Base-by-base conservation (phyloP, 139 green algal genomes). In the Choricystis sp. region DNA sequence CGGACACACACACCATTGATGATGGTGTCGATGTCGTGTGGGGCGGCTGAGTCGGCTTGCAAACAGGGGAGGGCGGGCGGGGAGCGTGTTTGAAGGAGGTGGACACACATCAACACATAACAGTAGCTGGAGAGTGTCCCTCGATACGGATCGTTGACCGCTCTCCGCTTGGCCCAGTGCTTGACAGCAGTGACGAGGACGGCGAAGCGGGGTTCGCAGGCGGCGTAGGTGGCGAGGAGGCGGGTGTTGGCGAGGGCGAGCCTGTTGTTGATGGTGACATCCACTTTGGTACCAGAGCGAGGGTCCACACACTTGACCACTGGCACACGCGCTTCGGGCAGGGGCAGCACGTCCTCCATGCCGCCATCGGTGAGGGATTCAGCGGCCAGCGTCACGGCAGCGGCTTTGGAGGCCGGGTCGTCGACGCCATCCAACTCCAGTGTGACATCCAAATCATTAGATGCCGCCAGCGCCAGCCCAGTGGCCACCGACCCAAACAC, bases 91-190 rank as follows among this genome's bases (percentile, higher is more conserved):
- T 78, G 82, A 88, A 96, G 78, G 25, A 86, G 81, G 72, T 83
- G 67, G n/a, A 96, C 89, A 72, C 76, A 87, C 84, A 96, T 90
- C 30, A 97, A 75, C 52, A 90, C 86, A 65, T 96, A 96, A 49
- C 81, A 84, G 69, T 97, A 97, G 58, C 74, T 86, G 23, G 79
- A 90, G 4, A 97, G 84, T 3, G 90, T 96, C 67, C 89, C 89
- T 21, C 78, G 72, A 73, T 95, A 96, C 1, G 85, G 76, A 65
- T 93, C 84, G 68, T 96, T 96, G 58, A 94, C 80, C 19, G 66
- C 56, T 14, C 88, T 75, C 52, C 68, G 65, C 76, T 91, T 92
- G 57, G 89, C 89, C 89, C 89, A 96, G 70, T 92, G 83, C 86
- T 96, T 96, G 62, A 95, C 81, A 25, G 94, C 52, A 1, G 59